Evolutionary conservation across 2,329 filamentous ascomycete species (phyloP).

Genomic region (Byssochlamys sp.): DNA sequence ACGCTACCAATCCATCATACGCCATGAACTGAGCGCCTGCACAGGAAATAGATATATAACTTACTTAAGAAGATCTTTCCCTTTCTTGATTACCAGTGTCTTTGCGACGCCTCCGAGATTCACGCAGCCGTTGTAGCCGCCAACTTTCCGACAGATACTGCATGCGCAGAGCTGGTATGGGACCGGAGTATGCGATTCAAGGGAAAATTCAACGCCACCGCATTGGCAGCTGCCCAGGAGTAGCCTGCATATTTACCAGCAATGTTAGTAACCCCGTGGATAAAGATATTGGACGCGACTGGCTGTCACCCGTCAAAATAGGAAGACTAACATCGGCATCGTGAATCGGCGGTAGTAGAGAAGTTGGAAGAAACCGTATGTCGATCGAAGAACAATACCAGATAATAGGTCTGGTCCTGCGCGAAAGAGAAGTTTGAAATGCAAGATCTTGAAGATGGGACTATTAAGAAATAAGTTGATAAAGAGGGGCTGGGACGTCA

Average conservation of each 20-base stretch:
- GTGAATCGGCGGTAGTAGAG: not conserved
- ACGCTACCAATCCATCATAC: not conserved
- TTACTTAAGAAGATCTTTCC: slow-evolving; percentile 37
- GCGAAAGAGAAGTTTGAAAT: not conserved
- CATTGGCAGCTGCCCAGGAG: slow-evolving; percentile 43
- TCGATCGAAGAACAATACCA: not conserved
- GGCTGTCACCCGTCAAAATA: not conserved
- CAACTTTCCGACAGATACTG: slow-evolving; percentile 41
- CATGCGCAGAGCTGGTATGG: slow-evolving; percentile 43
- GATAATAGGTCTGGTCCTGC: not conserved
- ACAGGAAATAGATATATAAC: slow-evolving; percentile 3
- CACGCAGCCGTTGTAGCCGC: slow-evolving; percentile 36
- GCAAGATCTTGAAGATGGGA: not conserved
- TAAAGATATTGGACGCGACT: not conserved
- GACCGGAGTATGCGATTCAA: slow-evolving; percentile 38
- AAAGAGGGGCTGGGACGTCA: slow-evolving; percentile 5
- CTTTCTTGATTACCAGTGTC: slow-evolving; percentile 34
- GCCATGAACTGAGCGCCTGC: slow-evolving; percentile 1
- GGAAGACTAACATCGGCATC: slow-evolving; percentile 19
- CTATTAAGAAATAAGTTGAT: not conserved
- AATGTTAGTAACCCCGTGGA: not conserved
- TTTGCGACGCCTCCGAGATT: slow-evolving; percentile 39
- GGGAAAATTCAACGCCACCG: slow-evolving; percentile 37
- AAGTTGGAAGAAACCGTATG: not conserved
- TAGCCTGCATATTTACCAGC: slow-evolving; percentile 22